Percentiles rank a stretch among this genome's conserved stretches.
phyloP scores from a whole-genome alignment of 805 yeast genomes.

The Candida lessepsii region DNA sequence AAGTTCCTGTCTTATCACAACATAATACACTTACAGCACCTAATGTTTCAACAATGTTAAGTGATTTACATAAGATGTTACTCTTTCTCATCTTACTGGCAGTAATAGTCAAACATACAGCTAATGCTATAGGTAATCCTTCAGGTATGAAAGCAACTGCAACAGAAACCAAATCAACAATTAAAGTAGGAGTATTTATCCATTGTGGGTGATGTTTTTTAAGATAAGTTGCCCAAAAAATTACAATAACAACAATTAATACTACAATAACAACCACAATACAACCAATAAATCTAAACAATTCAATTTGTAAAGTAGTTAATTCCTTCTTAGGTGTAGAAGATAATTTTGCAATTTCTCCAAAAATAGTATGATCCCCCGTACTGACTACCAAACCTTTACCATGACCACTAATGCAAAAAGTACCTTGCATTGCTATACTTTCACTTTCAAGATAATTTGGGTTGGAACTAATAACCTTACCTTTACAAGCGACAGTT shows the following conservation, averaged over 20 bases:
- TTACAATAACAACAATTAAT: slow-evolving; percentile 29
- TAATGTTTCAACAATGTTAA: slow-evolving; percentile 53
- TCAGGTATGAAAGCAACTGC: slow-evolving; percentile 53
- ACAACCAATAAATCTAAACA: slow-evolving; percentile 33
- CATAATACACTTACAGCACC: slow-evolving; percentile 52
- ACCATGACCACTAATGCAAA: slow-evolving; percentile 44
- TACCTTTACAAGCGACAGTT: slow-evolving; percentile 39
- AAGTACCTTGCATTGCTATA: slow-evolving; percentile 49
- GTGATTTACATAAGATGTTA: slow-evolving; percentile 45
- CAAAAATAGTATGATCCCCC: slow-evolving; percentile 47
- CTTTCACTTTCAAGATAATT: slow-evolving; percentile 43
- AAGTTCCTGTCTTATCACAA: slow-evolving; percentile 45
- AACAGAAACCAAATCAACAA: slow-evolving; percentile 44
- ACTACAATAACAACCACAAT: slow-evolving; percentile 23
- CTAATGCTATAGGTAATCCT: slow-evolving; percentile 51
- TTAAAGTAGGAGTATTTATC: slow-evolving; percentile 41
- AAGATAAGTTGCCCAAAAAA: slow-evolving; percentile 47
- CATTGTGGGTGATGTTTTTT: slow-evolving; percentile 36
- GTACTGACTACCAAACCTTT: slow-evolving; percentile 43
- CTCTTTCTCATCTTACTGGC: slow-evolving; percentile 46
- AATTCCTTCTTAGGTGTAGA: slow-evolving; percentile 37
- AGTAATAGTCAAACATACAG: slow-evolving; percentile 48
- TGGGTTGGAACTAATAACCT: slow-evolving; percentile 23
- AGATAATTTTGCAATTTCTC: slow-evolving; percentile 44
- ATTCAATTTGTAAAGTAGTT: slow-evolving; percentile 44